A percentile compares a stretch with the other conserved stretches of the same genome.
These are phyloP conservation scores for Candida ulmi DNA, from an alignment of 805 yeast species.

Conservation along the genomic window DNA sequence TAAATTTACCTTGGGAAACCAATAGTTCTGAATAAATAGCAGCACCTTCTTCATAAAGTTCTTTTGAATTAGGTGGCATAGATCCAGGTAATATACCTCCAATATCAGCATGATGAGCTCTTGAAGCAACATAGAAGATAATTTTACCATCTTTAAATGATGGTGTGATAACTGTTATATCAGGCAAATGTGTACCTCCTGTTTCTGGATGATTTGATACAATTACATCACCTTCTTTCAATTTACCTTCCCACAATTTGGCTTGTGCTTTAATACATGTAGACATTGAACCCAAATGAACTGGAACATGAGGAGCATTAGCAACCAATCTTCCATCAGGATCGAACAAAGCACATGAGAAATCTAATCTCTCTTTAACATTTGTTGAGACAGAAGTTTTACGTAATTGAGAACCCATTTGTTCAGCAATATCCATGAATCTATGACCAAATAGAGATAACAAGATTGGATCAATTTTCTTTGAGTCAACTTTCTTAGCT, in stretches of 20 bases:
- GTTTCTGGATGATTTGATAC: slow-evolving; percentile 77
- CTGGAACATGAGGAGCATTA: slow-evolving; percentile 86
- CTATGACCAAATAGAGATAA: slow-evolving; percentile 77
- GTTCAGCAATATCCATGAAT: slow-evolving; percentile 88
- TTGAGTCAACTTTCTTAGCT: slow-evolving; percentile 19
- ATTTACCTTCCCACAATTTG: slow-evolving; percentile 53
- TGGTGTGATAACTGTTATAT: slow-evolving; percentile 89
- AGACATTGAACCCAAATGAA: slow-evolving; percentile 83
- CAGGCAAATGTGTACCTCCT: slow-evolving; percentile 88
- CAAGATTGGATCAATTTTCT: slow-evolving; percentile 58
- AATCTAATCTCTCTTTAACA: slow-evolving; percentile 78
- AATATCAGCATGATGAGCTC: slow-evolving; percentile 96
- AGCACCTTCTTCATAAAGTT: slow-evolving; percentile 88
- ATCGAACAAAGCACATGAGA: slow-evolving; percentile 80
- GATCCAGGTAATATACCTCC: slow-evolving; percentile 92
- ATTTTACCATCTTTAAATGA: slow-evolving; percentile 59
- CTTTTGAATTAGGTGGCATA: slow-evolving; percentile 89
- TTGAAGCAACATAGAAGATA: slow-evolving; percentile 84
- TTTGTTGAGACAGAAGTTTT: slow-evolving; percentile 79
- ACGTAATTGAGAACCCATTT: slow-evolving; percentile 77
- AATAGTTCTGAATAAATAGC: slow-evolving; percentile 73
- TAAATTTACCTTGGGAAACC: slow-evolving; percentile 67
- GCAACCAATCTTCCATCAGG: slow-evolving; percentile 76
- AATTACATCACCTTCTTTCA: slow-evolving; percentile 69
- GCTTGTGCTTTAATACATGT: slow-evolving; percentile 69